Base-by-base conservation (phyloP, 495 filamentous ascomycete species). In the Xylaria telfairii region DNA sequence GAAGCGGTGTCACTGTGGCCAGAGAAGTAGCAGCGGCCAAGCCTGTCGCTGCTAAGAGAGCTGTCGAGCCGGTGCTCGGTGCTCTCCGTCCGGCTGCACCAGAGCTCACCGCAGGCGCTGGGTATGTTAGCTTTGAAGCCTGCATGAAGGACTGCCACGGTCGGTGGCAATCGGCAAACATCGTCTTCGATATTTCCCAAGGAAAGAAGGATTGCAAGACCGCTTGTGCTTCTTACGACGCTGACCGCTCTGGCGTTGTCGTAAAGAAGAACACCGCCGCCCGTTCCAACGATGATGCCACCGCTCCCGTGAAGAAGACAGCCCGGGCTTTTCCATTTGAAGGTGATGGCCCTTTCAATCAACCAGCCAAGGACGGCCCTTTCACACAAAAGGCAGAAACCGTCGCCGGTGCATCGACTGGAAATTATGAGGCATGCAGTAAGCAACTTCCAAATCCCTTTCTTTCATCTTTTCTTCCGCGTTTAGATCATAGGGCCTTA, bases 211-310 rank as follows among this genome's bases (percentile, higher is more conserved):
- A 17, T 10, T 71, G 69, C 41, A 34, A 44, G n/a, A 15, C 26
- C 1, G 21, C 46, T 0, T 70, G 68, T 10, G 68, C 68, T 1
- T 0, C 6, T 12, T 53, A 30, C 60, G n/a, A 37, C 4, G 3
- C 34, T 8, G 8, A 37, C 34, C 4, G 34, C 34, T 26, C 61
- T 0, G 61, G 49, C 12, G 44, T 54, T 0, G 7, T 54, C 13
- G 56, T 44, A 54, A 69, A 61, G 67, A 69, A 34, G 42, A 56
- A n/a, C 3, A 6, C 32, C n/a, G 21, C 56, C 32, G n/a, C 8
- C 30, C 30, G 10, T 4, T 44, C 34, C 10, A 12, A n/a, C n/a
- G n/a, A n/a, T n/a, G n/a, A n/a, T n/a, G 32, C 21, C 34, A 10
- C 2, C 42, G n/a, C n/a, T n/a, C n/a, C n/a, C n/a, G n/a, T n/a